Evolutionary conservation across 2,329 filamentous ascomycete genomes (phyloP), one percentile per base, ranked within the genome.

Genomic region (Claviceps sp.): DNA sequence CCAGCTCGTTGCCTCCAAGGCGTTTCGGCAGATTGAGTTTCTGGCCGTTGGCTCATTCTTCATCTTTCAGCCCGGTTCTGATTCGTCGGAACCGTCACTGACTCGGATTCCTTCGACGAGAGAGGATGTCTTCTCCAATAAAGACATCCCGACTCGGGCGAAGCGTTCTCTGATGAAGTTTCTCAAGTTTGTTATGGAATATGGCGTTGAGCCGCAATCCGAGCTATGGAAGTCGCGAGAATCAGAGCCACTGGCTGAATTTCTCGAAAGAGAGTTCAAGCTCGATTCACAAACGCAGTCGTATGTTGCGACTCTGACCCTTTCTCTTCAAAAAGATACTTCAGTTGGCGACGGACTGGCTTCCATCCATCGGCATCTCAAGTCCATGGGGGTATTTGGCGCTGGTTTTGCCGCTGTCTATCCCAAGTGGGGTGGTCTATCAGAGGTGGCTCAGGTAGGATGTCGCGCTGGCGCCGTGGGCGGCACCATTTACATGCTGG

Each of bases 81-180:
- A 59, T 20, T 56, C 59, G 14, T 57, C 60, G 16, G 47, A 62
- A 39, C 61, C 59, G 42, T 60, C 68, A 13, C 70, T 95, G 38
- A 72, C 76, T 49, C 85, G 85, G 52, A 86, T 97, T 49, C 91
- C 93, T 0, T 90, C 86, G 56, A 90, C 86, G 29, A 81, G 91
- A 57, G 91, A 98, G 69, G 91, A 96, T 68, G 81, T 97, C 45
- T 96, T 96, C 66, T 79, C 83, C 47, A 85, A 88, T 64, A 79
- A 79, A 38, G 75, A 76, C 23, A 86, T 97, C 52, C 80, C 88
- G 45, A 77, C 85, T 58, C 85, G 85, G 57, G 82, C 88, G 5
- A 97, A 97, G 71, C 82, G 91, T 50, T 78, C 79, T 9, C 69
- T 97, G 61, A 95, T 96, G 85, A 95, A 94, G 66, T 94, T 96